Evolutionary conservation across 2,329 filamentous ascomycete genomes (phyloP), one percentile per base, ranked within the genome.

Genomic region (Fusarium sp.): DNA sequence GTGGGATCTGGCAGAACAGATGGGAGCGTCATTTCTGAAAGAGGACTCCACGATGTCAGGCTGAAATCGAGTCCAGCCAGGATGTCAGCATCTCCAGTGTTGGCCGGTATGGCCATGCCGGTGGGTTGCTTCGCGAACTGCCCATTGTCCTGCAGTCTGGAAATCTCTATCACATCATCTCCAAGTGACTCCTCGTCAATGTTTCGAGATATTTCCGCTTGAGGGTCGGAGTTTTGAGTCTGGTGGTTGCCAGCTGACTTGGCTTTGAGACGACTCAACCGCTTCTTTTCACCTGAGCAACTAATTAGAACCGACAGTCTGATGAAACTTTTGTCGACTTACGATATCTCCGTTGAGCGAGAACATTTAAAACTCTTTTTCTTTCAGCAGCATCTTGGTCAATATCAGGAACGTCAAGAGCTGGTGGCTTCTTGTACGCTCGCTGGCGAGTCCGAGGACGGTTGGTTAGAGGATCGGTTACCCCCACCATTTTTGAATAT

Each of bases 271-370:
- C 77, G 77, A 33, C 62, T 74, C 42, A 73, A 44, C 11, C 77
- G 72, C 60, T 79, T 79, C 62, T 72, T 77, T 59, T 79, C 77
- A 20, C 77, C 77, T 79, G 44, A 26, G 13, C 36, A 13, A 31
- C 6, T 42, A 10, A 51, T 75, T 8, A 71, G 50, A 34, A 40
- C 8, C 12, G 23, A 18, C 15, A 33, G 7, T 31, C 5, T 2
- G 3, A 10, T 16, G 15, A 10, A 18, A 15, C 13, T 7, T 8
- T 6, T 4, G 18, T 16, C 18, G 13, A 62, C 74, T 72, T 68
- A 85, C 84, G 78, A 57, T 87, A 88, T 77, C 85, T 79, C 45
- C 85, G 80, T 63, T 87, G 85, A 1, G 85, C 85, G 36, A 88
- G 74, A 11, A 87, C 83, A 56, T 86, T 87, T 23, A 87, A 66